These are phyloP conservation scores for Acanthamoeba healyi DNA, from an alignment of 208 protist species.

Conservation along the genomic window DNA sequence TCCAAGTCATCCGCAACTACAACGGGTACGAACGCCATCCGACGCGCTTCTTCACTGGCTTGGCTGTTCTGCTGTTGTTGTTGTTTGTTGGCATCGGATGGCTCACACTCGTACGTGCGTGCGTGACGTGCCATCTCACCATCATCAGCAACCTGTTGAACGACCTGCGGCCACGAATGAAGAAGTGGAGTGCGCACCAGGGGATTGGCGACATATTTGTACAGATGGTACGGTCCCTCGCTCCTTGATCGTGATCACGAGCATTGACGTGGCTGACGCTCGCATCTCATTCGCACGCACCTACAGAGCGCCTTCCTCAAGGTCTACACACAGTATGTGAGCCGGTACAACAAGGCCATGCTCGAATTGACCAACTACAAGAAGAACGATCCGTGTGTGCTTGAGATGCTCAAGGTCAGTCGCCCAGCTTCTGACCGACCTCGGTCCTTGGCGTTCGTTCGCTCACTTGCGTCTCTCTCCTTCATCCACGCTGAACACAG, in stretches of 20 bases:
- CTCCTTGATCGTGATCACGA: neutral
- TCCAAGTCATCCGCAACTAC: constrained; percentile 61
- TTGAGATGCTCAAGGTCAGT: constrained; percentile 3
- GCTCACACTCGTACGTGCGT: neutral
- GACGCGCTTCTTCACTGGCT: neutral
- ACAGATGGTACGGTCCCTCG: constrained; percentile 4
- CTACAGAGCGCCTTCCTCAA: constrained; percentile 32
- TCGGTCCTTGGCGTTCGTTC: too few relatives aligned
- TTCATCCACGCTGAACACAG: neutral
- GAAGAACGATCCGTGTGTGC: constrained; percentile 6
- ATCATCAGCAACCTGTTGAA: constrained; percentile 37
- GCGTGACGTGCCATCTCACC: too few relatives aligned
- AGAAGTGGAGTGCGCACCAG: constrained; percentile 41
- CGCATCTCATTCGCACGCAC: neutral
- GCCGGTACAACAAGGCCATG: neutral
- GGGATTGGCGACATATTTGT: constrained; percentile 53
- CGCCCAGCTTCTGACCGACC: neutral
- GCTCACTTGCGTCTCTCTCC: neutral
- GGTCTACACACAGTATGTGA: constrained; percentile 72
- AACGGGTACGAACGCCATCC: neutral
- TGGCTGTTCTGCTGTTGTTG: neutral
- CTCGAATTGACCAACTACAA: neutral
- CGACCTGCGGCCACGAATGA: constrained; percentile 7
- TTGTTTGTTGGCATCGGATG: neutral
- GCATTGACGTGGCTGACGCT: neutral